Percentiles rank a stretch among this genome's conserved stretches.
Evolutionary conservation across 177 flowering plant species (phyloP).

Genomic region (Vitis hybrid): DNA sequence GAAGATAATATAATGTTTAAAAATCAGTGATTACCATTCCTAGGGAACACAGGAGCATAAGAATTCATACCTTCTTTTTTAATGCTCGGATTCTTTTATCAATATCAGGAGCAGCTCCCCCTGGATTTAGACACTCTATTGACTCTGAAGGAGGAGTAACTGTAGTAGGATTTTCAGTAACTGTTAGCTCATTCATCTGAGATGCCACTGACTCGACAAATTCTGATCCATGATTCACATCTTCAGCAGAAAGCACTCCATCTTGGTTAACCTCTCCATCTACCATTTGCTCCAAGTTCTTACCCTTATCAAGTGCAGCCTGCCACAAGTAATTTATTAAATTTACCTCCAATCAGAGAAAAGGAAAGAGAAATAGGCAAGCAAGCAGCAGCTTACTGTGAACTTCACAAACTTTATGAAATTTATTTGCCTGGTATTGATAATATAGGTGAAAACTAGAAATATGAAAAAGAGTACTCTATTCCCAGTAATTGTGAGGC

Average conservation of each 20-base stretch:
- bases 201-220: constrained; percentile 45
- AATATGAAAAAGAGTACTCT: too few relatives aligned
- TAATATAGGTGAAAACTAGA: too few relatives aligned
- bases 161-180: constrained; percentile 42
- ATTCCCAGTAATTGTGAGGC: too few relatives aligned
- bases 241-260: constrained; percentile 33
- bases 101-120: constrained; percentile 48
- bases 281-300: constrained; percentile 25
- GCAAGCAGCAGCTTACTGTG: too few relatives aligned
- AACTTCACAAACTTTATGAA: too few relatives aligned
- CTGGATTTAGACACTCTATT: constrained; percentile 38
- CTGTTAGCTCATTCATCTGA: constrained; percentile 55
- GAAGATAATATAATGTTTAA: not conserved
- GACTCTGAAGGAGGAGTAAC: constrained; percentile 26
- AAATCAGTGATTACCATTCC: not conserved
- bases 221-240: constrained; percentile 30
- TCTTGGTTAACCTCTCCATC: constrained; percentile 26
- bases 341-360: too few relatives aligned
- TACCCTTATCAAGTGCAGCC: constrained; percentile 78
- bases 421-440: too few relatives aligned
- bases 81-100: constrained; percentile 87
- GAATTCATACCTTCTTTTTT: constrained; percentile 73
- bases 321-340: constrained; percentile 20
- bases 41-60: not conserved
- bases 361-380: not conserved